Base-by-base conservation (phyloP, 805 yeast species). In the Saturnispora bothae region DNA sequence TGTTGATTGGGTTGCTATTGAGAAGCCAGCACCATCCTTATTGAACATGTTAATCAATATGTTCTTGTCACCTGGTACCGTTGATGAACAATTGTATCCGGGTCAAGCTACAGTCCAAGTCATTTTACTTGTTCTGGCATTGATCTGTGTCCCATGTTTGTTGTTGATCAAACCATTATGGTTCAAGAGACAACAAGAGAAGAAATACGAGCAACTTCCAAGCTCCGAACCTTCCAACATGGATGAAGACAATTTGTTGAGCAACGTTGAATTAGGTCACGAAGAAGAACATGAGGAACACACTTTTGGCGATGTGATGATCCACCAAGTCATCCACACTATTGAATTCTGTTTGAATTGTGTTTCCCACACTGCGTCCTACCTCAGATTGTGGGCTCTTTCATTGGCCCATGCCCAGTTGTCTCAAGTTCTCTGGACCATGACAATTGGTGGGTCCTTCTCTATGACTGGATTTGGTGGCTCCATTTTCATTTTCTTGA, bases 351-450 rank as follows among this genome's bases (percentile, higher is more conserved):
- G 88, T 53, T 66, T 80, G 49, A 80, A 80, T 55, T 77, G 85
- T 64, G 85, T 80, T 25, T 76, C 83, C 4, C 88, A 80, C 50
- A 80, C 88, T 0, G 88, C 88, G 2, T 80, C 86, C 1, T 80
- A 80, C 51, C 64, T 80, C 49, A 68, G 88, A 58, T 63, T 80
- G 42, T 80, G 88, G 88, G 88, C 88, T 2, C 65, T 80, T 43
- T 80, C 86, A 0, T 62, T 80, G 46, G 88, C 88, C 0, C 88
- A 80, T 52, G 82, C 82, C n/a, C 88, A 80, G 59, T 64, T 80
- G 44, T 78, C 85, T 10, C 62, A 76, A 13, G 88, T 80, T 21
- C 62, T 80, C 45, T 80, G 86, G 85, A 64, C 76, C 27, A 80
- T 80, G 88, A 80, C 88, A 1, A 67, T 79, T 38, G 66, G 79